Evolutionary conservation across 2,329 filamentous ascomycete genomes (phyloP).

Genomic region (Cadophora luteo-olivacea): DNA sequence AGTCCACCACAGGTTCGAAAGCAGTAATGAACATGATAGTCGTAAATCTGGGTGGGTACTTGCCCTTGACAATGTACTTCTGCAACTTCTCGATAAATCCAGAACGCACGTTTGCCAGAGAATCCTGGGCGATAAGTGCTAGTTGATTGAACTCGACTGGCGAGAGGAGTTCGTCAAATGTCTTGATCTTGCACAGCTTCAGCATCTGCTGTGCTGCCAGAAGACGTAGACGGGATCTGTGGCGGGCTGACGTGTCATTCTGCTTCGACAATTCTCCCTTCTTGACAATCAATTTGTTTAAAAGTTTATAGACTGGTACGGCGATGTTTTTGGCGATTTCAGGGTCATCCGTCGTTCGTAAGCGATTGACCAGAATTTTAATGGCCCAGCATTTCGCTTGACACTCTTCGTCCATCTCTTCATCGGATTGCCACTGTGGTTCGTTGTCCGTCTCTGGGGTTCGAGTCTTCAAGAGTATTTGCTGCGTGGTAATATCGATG

Average conservation of each 20-base stretch:
- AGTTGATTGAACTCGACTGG: slow-evolving; percentile 81
- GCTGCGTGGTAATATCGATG: slow-evolving; percentile 75
- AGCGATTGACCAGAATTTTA: slow-evolving; percentile 84
- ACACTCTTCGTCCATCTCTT: slow-evolving; percentile 78
- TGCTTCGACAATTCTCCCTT: slow-evolving; percentile 82
- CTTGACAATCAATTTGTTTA: slow-evolving; percentile 76
- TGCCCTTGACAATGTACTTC: slow-evolving; percentile 82
- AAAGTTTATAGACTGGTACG: slow-evolving; percentile 75
- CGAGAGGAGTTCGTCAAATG: slow-evolving; percentile 77
- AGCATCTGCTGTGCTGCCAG: slow-evolving; percentile 80
- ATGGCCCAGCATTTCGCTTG: slow-evolving; percentile 84
- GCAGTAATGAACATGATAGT: slow-evolving; percentile 89
- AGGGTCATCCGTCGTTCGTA: slow-evolving; percentile 63
- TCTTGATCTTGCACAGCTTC: slow-evolving; percentile 81
- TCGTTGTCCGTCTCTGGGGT: slow-evolving; percentile 63
- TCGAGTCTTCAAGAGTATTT: slow-evolving; percentile 75
- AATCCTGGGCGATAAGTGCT: slow-evolving; percentile 82
- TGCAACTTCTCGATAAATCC: slow-evolving; percentile 86
- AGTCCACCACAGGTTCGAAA: slow-evolving; percentile 80
- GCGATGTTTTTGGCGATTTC: slow-evolving; percentile 64
- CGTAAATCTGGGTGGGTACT: slow-evolving; percentile 79
- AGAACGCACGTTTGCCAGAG: slow-evolving; percentile 73
- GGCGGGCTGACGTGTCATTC: slow-evolving; percentile 75
- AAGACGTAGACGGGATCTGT: slow-evolving; percentile 82
- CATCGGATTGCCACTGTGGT: slow-evolving; percentile 71